Percentiles rank a stretch among this genome's conserved stretches.
Conservation (phyloP, 768 basidiomycete species). For the Phylloporus scabripes region DNA sequence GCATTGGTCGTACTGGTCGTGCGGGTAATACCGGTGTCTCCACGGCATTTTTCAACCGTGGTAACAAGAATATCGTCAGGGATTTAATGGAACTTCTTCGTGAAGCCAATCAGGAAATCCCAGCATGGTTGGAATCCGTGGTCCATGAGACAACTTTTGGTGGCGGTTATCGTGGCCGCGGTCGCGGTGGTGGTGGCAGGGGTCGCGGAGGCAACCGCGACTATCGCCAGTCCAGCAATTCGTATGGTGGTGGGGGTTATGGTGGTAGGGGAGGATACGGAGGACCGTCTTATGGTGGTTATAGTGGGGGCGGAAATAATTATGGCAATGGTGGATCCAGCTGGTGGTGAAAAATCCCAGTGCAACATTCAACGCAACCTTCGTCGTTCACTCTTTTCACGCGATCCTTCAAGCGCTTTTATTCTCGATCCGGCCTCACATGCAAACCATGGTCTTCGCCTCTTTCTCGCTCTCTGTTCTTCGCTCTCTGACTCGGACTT, state of each 20-base stretch:
- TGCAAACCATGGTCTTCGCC: conserved; percentile 20
- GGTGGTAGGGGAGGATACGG: conserved; percentile 41
- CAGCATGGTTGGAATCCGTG: conserved; percentile 84
- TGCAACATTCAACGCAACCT: conserved; percentile 10
- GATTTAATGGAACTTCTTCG: conserved; percentile 90
- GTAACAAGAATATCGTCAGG: conserved; percentile 87
- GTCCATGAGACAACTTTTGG: conserved; percentile 77
- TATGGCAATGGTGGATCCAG: conserved; percentile 32
- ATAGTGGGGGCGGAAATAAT: conserved; percentile 25
- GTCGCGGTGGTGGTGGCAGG: conserved; percentile 34
- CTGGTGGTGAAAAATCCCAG: conserved; percentile 44
- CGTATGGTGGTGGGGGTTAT: conserved; percentile 28
- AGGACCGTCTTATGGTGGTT: conserved; percentile 26
- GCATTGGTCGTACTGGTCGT: conserved; percentile 97
- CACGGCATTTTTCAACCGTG: conserved; percentile 94
- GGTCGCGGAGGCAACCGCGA: conserved; percentile 35
- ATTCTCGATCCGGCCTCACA: conserved; percentile 15
- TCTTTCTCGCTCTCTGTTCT: conserved; percentile 22
- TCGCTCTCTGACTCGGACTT: conserved; percentile 36
- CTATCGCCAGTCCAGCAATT: conserved; percentile 27
- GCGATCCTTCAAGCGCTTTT: conserved; percentile 13
- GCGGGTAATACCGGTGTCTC: conserved; percentile 95
- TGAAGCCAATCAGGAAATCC: conserved; percentile 96
- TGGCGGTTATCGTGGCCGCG: conserved; percentile 49
- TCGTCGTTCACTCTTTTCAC: conserved; percentile 6